These are phyloP conservation scores for Millerozyma miso DNA, from an alignment of 805 yeast genomes.

Conservation along the genomic window DNA sequence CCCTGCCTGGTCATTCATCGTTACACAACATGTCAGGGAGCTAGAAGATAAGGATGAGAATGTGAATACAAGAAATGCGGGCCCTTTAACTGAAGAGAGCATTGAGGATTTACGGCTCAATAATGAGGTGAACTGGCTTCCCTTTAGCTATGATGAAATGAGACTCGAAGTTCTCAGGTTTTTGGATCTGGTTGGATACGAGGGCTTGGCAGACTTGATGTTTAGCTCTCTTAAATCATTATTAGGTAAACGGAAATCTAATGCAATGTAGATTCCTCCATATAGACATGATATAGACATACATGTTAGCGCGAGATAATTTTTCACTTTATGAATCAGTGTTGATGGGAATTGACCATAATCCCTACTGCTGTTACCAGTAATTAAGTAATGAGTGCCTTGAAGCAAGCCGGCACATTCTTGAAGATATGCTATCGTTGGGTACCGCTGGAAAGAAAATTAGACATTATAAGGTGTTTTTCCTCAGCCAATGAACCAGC, in stretches of 20 bases:
- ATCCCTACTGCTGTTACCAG: too few species aligned
- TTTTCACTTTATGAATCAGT: background rate
- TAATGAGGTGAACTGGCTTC: slow-evolving; percentile 32
- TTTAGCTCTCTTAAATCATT: slow-evolving; percentile 53
- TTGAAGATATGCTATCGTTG: too few species aligned
- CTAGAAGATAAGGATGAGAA: slow-evolving; percentile 39
- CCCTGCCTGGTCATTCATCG: slow-evolving; percentile 47
- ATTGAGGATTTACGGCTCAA: slow-evolving; percentile 29
- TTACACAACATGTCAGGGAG: slow-evolving; percentile 41
- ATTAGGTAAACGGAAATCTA: slow-evolving; percentile 13
- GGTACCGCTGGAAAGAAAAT: too few species aligned
- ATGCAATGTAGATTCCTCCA: background rate
- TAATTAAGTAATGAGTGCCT: too few species aligned
- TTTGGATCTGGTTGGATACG: slow-evolving; percentile 42
- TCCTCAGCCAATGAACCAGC: background rate
- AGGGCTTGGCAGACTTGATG: slow-evolving; percentile 47
- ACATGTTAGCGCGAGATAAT: background rate
- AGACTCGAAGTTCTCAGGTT: slow-evolving; percentile 41
- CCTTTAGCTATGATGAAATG: slow-evolving; percentile 40
- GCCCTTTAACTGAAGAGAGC: slow-evolving; percentile 47
- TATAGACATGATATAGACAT: background rate
- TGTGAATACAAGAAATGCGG: slow-evolving; percentile 41
- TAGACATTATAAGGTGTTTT: background rate
- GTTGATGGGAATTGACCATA: too few species aligned
- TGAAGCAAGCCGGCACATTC: too few species aligned